Base-by-base conservation (phyloP, 257 asterid species). In the Plectranthus barbatus region DNA sequence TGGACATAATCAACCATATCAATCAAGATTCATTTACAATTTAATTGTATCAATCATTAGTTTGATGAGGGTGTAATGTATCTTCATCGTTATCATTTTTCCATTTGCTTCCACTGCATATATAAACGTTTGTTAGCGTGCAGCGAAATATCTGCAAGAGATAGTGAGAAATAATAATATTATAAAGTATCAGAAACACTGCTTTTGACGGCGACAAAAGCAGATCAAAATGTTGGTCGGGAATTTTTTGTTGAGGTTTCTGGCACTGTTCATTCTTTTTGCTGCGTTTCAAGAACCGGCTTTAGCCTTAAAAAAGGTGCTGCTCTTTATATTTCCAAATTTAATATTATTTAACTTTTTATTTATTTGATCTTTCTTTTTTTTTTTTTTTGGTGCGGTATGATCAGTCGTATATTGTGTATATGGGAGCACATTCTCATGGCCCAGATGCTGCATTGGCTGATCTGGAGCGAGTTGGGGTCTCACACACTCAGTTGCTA, bases 351-450 rank as follows among this genome's bases (percentile, higher is more conserved):
- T 9, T 9, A 9, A 9, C 9, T 9, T 1, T 15, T 33, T 15
- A 14, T n/a, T 8, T 13, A 15, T 34, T 9, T 21, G 6, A 13
- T 39, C 7, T 1, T 19, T 2, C 1, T 37, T 9, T 36, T 12
- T n/a, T 23, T 24, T 42, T n/a, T 44, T 4, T n/a, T n/a, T 0
- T n/a, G 1, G 3, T 14, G 20, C 0, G 4, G 4, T 23, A 1
- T 23, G 34, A 13, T 34, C 76, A 91, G 95, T 64, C 91, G 0
- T 87, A 83, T 42, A 50, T 91, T 9, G 97, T 88, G 10, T 84
- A 88, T 73, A 53, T 91, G 89, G 98, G 97, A 75, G 88, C 59
- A 19, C 98, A 91, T 60, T 74, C 88, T 10, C 91, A 84, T 72
- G 95, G 96, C 4, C 58, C 70, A 2, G 73, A 69, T 7, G 70